Evolutionary conservation across 371 early-diverging fungal genomes (phyloP), one percentile per base, ranked within the genome.

Genomic region (Circinella minor): DNA sequence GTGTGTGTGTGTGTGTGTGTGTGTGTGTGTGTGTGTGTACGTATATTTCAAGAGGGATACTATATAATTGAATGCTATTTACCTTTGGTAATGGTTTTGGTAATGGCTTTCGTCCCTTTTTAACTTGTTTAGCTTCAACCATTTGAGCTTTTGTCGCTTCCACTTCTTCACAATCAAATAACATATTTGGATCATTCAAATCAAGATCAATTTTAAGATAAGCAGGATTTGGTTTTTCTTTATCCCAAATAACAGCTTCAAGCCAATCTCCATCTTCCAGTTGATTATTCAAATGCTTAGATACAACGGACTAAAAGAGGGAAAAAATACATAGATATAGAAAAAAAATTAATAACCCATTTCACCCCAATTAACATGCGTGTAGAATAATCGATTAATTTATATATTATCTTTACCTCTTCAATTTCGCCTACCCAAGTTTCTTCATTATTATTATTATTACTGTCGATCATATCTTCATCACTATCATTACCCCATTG

Each of bases 191-290:
- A 70, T 93, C 93, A 72, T 92, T 93, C 70, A 93, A 73, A 73
- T 93, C 90, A 18, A 93, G 78, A 27, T 86, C 82, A 66, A 92
- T 80, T 46, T 91, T 92, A 63, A 91, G 81, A 54, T 84, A 88
- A 1, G 87, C 78, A 34, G 78, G 77, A 64, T 79, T 73, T 7
- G 88, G 87, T 47, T 83, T 82, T 20, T 89, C 87, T 6, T 87
- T 80, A 70, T 94, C 93, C 94, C 95, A 96, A 36, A 93, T 86
- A 63, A 96, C 89, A 4, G 88, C 83, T 49, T 89, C 84, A 14
- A 87, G 70, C 91, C 92, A 92, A 27, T 81, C 86, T 27, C 89
- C 91, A 55, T 85, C 83, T 55, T 89, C 88, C 9, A 92, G 69
- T 20, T 86, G 83, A 59, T 83, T 81, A 67, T 91, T 89, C 11